Evolutionary conservation across 805 yeast genomes (phyloP), one percentile per base, ranked within the genome.

Genomic region (Saccharomycopsis fermentans): DNA sequence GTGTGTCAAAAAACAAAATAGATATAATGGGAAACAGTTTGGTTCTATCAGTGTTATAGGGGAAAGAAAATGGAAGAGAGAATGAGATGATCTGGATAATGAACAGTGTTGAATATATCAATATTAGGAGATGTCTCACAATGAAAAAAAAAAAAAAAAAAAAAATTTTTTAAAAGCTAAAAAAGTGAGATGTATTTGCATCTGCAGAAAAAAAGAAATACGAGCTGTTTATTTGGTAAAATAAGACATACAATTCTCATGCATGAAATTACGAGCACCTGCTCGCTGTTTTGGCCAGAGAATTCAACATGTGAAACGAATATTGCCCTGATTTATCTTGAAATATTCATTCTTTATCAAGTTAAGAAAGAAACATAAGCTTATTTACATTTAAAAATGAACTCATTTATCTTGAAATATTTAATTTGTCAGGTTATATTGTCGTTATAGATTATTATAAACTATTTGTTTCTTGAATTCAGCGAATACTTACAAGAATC

Each of bases 121-220:
- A 12, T 43, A 9, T 43, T 24, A 5, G 6, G 17, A 35, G 55
- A 53, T 53, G 43, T 29, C 40, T 35, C 8, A 21, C 17, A 8
- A 19, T 17, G 36, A 32, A 54, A 55, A 47, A 39, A 55, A 43
- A 55, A 55, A 55, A 12, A 34, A 32, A 54, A 55, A 47, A 39
- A 55, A 43, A 55, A 55, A 55, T 4, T 21, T 47, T 47, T 34
- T 17, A n/a, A 17, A 34, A 52, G 16, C 6, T 16, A 35, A 35
- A 35, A 35, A 24, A 21, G 9, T 37, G 27, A 3, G 50, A 27
- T 27, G 24, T 21, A 43, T 43, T 43, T 43, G 21, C 9, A n/a
- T 39, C 19, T 21, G 12, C 14, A 39, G 24, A 43, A 43, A 43
- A 43, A 12, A 21, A n/a, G 21, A 21, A 43, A 43, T 21, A 17